These are phyloP conservation scores for Phytopythium sindhum DNA, from an alignment of 352 stramenopile genomes.

Conservation along the genomic window DNA sequence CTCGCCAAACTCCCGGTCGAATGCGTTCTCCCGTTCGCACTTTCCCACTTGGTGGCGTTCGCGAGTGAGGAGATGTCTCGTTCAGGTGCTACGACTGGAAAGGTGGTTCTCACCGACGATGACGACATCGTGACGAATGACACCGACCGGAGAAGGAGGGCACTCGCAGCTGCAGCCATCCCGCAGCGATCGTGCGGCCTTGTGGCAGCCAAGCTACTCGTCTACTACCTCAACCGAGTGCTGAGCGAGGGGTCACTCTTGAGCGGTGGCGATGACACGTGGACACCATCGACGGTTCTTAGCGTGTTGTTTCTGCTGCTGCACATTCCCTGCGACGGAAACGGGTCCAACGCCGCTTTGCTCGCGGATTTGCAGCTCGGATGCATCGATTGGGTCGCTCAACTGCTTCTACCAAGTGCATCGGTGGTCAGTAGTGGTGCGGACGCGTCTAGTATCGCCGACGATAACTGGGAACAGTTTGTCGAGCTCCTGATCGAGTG, in stretches of 20 bases:
- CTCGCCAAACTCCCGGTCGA: conserved; percentile 38
- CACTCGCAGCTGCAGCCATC: conserved; percentile 17
- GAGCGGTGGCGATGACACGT: conserved; percentile 11
- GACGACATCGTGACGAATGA: not conserved
- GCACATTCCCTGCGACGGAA: conserved; percentile 27
- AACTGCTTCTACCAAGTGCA: not conserved
- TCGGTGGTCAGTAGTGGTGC: not conserved
- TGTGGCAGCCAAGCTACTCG: conserved; percentile 62
- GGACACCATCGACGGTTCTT: conserved; percentile 21
- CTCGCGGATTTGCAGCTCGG: conserved; percentile 65
- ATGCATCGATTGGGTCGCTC: conserved; percentile 62
- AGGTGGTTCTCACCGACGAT: not conserved
- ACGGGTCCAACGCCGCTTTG: conserved; percentile 19
- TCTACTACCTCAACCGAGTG: conserved; percentile 76
- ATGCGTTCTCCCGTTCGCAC: conserved; percentile 33
- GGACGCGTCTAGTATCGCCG: not conserved
- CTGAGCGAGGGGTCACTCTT: conserved; percentile 36
- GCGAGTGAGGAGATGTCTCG: conserved; percentile 20
- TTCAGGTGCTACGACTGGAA: conserved; percentile 6
- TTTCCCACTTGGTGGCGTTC: conserved; percentile 44
- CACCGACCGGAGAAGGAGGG: not conserved
- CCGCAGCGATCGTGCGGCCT: conserved; percentile 30
- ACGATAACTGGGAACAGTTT: not conserved
- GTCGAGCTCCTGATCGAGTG: not conserved
- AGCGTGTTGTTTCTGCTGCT: conserved; percentile 47